phyloP scores from a whole-genome alignment of 2,329 filamentous ascomycete genomes.

The Ceratocystis colombiana region DNA sequence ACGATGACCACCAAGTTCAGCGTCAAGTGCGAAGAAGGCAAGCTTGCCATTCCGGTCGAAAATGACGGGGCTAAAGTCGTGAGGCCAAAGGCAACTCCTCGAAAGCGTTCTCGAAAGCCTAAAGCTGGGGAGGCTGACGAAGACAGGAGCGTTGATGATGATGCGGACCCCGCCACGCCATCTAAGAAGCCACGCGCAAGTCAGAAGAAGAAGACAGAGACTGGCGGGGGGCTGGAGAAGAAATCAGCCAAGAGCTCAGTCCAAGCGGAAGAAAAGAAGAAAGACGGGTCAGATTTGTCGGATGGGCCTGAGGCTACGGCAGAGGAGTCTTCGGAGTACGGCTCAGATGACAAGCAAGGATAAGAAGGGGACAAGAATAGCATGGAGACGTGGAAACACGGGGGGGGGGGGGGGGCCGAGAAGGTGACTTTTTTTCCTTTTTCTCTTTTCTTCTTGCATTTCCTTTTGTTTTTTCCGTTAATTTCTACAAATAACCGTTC shows the following conservation, averaged over 20 bases:
- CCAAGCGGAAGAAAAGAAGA: neutral
- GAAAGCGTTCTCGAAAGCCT: neutral
- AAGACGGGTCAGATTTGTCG: neutral
- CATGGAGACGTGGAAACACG: neutral
- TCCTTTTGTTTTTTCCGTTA: neutral
- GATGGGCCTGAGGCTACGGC: neutral
- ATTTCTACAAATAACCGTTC: too few relatives aligned
- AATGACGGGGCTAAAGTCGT: neutral
- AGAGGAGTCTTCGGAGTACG: neutral
- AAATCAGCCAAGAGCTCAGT: neutral
- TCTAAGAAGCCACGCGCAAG: neutral
- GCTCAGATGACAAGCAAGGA: neutral
- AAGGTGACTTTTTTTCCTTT: neutral
- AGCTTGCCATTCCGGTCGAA: neutral
- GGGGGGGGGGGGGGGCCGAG: neutral
- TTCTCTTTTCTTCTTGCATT: neutral
- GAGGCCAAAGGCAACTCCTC: neutral
- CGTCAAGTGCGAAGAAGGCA: neutral
- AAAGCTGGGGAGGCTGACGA: neutral
- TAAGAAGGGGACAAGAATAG: neutral
- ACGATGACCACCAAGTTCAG: conserved; percentile 8
- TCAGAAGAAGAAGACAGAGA: neutral
- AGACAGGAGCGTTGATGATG: neutral
- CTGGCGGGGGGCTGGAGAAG: neutral
- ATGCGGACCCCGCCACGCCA: neutral